Base-by-base conservation (phyloP, 176 grass and related monocot genomes). In the Aegilops bicornis region DNA sequence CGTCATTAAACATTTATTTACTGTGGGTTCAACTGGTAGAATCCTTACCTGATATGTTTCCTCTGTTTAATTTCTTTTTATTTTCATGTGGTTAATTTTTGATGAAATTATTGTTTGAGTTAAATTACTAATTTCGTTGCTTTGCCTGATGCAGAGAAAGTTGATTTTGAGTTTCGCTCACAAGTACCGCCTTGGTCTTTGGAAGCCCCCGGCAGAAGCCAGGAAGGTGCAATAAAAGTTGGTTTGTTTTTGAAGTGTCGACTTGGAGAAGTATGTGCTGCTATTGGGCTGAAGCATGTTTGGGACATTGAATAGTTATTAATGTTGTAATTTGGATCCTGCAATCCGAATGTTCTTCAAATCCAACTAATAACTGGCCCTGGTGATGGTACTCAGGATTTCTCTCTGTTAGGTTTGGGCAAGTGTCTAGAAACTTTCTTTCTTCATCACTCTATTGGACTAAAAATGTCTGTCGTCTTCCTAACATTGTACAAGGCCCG, bases 111-210 rank as follows among this genome's bases (percentile, higher is more conserved):
- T 7, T 7, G 40, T 8, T 58, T 71, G 48, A 27, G 14, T 32
- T 7, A 60, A 74, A 62, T 13, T 48, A 11, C 35, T 61, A 23
- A 75, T n/a, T 85, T 52, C 31, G 6, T 8, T 58, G 7, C 72
- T 77, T 39, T 62, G 15, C 14, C 17, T 81, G 32, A 23, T 89
- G 83, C 95, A 95, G 95, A 98, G 91, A 35, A 98, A 95, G 52
- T 76, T 97, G 79, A 95, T 95, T 77, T 78, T 98, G 69, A 91
- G 78, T 77, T 98, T 93, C 64, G 86, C 95, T 29, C 95, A 95
- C 16, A 98, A 95, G 83, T 95, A 92, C 69, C 90, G 93, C 5
- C 87, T 98, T 76, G 91, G 95, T 66, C 91, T 98, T 73, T 98
- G 93, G 95, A 98, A 83, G 86, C 93, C 95, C 24, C 71, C 24